These are phyloP conservation scores for Leccinum uliginosum DNA, from an alignment of 768 basidiomycete genomes.

Conservation along the genomic window DNA sequence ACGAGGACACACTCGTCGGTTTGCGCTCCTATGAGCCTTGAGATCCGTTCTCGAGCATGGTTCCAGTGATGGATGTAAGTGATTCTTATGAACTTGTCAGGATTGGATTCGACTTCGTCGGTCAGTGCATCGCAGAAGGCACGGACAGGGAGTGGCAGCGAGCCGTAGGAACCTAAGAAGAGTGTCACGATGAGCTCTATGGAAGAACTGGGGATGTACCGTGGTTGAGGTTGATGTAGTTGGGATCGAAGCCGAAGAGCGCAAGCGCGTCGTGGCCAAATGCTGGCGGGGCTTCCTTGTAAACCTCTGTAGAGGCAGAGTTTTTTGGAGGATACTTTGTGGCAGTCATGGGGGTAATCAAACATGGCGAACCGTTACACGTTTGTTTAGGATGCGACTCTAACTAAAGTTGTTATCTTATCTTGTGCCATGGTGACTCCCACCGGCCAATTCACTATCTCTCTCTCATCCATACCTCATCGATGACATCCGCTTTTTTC, in stretches of 20 bases:
- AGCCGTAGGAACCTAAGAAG: slow-evolving; percentile 55
- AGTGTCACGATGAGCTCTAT: neutral
- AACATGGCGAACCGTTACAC: too few relatives aligned
- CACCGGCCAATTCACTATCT: neutral
- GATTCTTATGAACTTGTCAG: slow-evolving; percentile 51
- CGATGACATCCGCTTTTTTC: slow-evolving; percentile 61
- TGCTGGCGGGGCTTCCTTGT: slow-evolving; percentile 30
- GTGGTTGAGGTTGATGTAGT: slow-evolving; percentile 62
- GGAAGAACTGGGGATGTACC: slow-evolving; percentile 35
- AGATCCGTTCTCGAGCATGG: slow-evolving; percentile 42
- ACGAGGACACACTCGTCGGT: slow-evolving; percentile 53
- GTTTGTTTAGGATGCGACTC: too few relatives aligned
- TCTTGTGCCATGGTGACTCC: too few relatives aligned
- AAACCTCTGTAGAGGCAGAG: slow-evolving; percentile 10
- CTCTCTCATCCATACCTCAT: neutral
- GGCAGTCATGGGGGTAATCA: slow-evolving; percentile 9
- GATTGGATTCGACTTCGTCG: slow-evolving; percentile 45
- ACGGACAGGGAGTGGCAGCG: slow-evolving; percentile 50
- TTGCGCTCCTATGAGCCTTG: slow-evolving; percentile 46
- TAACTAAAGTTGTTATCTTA: neutral
- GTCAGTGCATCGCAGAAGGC: slow-evolving; percentile 40
- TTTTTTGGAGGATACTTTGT: neutral
- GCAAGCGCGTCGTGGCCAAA: slow-evolving; percentile 57
- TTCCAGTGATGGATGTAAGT: slow-evolving; percentile 32
- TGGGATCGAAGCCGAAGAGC: slow-evolving; percentile 52